Evolutionary conservation across 495 filamentous ascomycete genomes (phyloP), one percentile per base, ranked within the genome.

Genomic region (Penicillium macrosclerotiorum): DNA sequence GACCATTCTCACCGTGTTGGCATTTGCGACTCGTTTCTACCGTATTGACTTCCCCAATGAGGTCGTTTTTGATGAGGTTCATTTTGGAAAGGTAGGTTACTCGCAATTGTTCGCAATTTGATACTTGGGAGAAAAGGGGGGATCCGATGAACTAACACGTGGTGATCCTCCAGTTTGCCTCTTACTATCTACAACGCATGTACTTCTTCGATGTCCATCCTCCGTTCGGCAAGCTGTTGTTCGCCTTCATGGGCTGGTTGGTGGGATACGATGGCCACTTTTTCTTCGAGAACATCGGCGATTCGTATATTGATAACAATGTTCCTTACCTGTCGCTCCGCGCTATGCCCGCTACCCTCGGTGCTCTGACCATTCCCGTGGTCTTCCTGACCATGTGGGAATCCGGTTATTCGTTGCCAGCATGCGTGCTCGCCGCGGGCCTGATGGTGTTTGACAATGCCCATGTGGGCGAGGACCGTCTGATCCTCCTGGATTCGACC

Each of bases 151-250:
- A 37, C 57, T 67, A 24, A 67, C 52, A 20, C 46, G 34, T 31
- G 36, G 22, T 38, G 29, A 23, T 11, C 12, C 24, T 42, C 20
- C 23, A 95, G 90, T 96, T 96, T 60, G 90, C 90, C 45, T 95
- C 89, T 11, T 94, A 96, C 69, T 99, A 99, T 61, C 83, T 99
- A 27, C 85, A 96, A 71, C 85, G 89, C 63, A 97, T 90, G 22
- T 99, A 97, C 73, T 99, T 99, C 80, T 99, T 99, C 80, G 93
- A 99, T 77, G 93, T 99, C 33, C 93, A 99, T 67, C 93, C 93
- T 36, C 93, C 93, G 7, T 95, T 99, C 57, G 93, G 88, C 66
- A 78, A 79, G 52, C 70, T 79, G 23, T 64, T 79, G 8, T 76
- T 79, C 47, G 93, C 93, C 45, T 79, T 97, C 27, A 90, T 95